Evolutionary conservation across 1,284 basidiomycete genomes (phyloP).

Genomic region (Melampsora larici-populina): DNA sequence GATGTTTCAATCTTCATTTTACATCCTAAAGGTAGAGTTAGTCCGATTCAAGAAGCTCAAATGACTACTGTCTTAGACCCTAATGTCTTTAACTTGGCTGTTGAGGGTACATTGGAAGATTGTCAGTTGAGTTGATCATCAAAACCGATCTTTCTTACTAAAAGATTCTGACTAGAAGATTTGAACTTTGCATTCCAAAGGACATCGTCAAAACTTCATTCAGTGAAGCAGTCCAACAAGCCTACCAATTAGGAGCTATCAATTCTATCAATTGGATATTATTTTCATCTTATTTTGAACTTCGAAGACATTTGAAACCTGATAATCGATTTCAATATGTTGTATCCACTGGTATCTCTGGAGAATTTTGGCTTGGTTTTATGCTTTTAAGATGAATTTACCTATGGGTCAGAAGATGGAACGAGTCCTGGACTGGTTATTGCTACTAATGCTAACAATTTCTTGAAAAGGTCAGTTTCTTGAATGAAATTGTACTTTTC

Average conservation of each 20-base stretch:
- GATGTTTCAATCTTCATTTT: conserved; percentile 97
- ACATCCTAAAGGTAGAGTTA: conserved; percentile 94
- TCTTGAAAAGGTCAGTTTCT: conserved; percentile 66
- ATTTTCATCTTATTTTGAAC: conserved; percentile 90
- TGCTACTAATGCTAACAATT: conserved; percentile 97
- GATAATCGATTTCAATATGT: conserved; percentile 71
- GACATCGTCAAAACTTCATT: conserved; percentile 95
- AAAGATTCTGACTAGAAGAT: not conserved
- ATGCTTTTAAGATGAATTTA: conserved; percentile 88
- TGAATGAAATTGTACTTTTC: no score
- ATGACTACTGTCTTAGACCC: conserved; percentile 96
- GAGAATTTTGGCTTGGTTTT: conserved; percentile 97
- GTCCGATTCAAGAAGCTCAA: conserved; percentile 96
- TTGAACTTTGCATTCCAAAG: conserved; percentile 55
- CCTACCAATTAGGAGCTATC: conserved; percentile 86
- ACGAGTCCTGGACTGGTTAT: conserved; percentile 66
- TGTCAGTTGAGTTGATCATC: conserved; percentile 72
- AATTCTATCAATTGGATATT: conserved; percentile 99
- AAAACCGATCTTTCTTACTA: no score
- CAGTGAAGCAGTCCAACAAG: conserved; percentile 79
- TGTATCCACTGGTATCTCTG: conserved; percentile 98
- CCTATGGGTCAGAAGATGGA: conserved; percentile 62
- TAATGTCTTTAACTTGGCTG: conserved; percentile 93
- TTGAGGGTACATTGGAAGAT: conserved; percentile 93
- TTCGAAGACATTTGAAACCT: conserved; percentile 57